Percentiles rank a stretch among this genome's conserved stretches.
These are phyloP conservation scores for Colletotrichum sp. DNA, from an alignment of 2,329 filamentous ascomycete genomes.

Conservation along the genomic window DNA sequence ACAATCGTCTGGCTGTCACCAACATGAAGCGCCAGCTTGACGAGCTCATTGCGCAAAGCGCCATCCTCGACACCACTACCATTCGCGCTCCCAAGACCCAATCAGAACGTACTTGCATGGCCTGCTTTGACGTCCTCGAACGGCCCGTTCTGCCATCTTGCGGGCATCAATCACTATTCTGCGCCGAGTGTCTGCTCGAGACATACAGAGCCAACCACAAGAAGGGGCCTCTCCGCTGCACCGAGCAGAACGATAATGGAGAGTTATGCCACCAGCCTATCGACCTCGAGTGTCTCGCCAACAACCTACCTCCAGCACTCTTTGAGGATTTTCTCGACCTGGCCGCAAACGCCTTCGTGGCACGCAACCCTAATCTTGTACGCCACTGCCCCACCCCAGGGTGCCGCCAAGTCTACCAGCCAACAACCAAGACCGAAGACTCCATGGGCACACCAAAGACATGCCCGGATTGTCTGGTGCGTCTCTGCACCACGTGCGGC, in stretches of 20 bases:
- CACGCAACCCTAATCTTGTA: background rate
- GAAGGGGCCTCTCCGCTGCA: background rate
- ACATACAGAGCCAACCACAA: background rate
- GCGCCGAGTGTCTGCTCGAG: background rate
- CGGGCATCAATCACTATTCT: background rate
- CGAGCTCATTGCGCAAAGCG: background rate
- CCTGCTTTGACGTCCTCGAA: accelerated
- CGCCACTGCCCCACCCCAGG: background rate
- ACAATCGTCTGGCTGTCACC: background rate
- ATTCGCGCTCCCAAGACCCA: background rate
- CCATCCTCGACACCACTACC: background rate
- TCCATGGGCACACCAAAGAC: conserved; percentile 24
- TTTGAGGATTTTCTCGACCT: background rate
- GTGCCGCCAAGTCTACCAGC: background rate
- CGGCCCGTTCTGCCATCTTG: background rate
- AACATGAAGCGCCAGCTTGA: background rate
- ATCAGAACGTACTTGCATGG: background rate
- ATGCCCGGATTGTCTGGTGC: conserved; percentile 40
- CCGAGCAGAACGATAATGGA: background rate
- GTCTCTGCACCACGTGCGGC: conserved; percentile 40
- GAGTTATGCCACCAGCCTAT: background rate
- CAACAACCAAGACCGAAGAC: background rate
- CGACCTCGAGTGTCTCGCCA: background rate
- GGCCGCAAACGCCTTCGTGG: background rate
- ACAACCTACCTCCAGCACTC: background rate